Evolutionary conservation across 768 basidiomycete species (phyloP).

Genomic region (Exsudoporus frostii): DNA sequence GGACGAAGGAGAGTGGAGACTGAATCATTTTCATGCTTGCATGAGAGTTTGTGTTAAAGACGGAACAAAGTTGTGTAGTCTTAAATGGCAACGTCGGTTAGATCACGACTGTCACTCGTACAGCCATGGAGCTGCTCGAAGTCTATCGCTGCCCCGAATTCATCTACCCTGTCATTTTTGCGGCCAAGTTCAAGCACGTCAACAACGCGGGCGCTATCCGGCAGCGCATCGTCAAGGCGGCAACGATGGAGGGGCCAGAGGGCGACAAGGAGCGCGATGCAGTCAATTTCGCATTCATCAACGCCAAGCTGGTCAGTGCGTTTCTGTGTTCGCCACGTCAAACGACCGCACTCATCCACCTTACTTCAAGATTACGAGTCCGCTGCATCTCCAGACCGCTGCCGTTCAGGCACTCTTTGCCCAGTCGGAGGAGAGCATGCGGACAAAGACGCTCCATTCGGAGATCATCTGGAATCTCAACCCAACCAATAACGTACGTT

Average conservation of each 20-base stretch:
- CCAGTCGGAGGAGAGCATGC: constrained; percentile 51
- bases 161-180: constrained; percentile 43
- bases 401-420: constrained; percentile 80
- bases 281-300: constrained; percentile 91
- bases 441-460: constrained; percentile 87
- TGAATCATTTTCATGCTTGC: constrained; percentile 1
- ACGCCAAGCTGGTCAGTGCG: constrained; percentile 72
- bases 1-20: constrained; percentile 25
- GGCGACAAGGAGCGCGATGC: constrained; percentile 69
- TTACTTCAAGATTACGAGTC: constrained; percentile 76
- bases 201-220: constrained; percentile 60
- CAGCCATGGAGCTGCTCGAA: constrained; percentile 43
- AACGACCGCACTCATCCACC: constrained; percentile 3
- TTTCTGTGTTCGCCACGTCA: constrained; percentile 7
- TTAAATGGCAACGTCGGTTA: neutral
- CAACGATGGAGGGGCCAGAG: constrained; percentile 51
- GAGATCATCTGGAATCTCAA: constrained; percentile 88
- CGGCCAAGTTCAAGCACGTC: constrained; percentile 67
- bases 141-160: constrained; percentile 55
- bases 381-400: constrained; percentile 78
- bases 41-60: neutral
- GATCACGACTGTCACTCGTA: neutral
- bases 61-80: neutral
- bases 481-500: constrained; percentile 77
- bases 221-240: constrained; percentile 66